Conservation (phyloP, 345 rosid genomes). For the Lepidium aucheri region DNA sequence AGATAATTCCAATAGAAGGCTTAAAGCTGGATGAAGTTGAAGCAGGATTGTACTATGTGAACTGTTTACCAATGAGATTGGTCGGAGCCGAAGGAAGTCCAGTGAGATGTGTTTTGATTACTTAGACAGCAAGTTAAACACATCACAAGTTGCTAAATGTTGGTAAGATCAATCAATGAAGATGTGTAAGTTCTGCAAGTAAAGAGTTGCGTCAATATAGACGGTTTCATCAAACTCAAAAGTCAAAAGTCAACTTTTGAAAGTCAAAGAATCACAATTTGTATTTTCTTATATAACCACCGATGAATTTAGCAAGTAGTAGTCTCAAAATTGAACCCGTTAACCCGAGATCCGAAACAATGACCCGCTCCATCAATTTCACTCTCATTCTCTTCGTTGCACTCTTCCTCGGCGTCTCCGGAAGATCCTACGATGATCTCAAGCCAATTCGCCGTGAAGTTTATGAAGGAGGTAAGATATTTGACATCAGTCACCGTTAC, state of each 20-base stretch:
- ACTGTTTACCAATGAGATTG: conserved; percentile 55
- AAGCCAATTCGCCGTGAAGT: conserved; percentile 66
- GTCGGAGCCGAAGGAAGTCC: conserved; percentile 63
- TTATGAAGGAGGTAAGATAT: conserved; percentile 56
- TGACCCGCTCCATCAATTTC: conserved; percentile 6
- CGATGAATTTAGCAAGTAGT: not conserved
- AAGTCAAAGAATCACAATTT: not conserved
- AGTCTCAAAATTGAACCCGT: not conserved
- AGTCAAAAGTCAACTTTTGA: not conserved
- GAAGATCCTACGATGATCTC: conserved; percentile 10
- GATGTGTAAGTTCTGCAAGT: not conserved
- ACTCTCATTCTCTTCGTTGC: not conserved
- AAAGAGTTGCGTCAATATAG: not conserved
- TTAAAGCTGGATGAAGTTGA: conserved; percentile 45
- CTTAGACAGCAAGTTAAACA: not conserved
- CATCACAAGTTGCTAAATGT: not conserved
- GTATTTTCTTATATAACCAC: not conserved
- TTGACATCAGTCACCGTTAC: conserved; percentile 76
- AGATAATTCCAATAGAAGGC: conserved; percentile 26
- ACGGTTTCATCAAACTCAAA: not conserved
- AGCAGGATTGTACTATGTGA: conserved; percentile 44
- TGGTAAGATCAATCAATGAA: not conserved
- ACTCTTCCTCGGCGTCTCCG: conserved; percentile 6
- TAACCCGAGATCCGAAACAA: not conserved
- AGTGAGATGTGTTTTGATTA: conserved; percentile 48